Base-by-base conservation (phyloP, 208 protist genomes). In the Leptomonas seymouri region DNA sequence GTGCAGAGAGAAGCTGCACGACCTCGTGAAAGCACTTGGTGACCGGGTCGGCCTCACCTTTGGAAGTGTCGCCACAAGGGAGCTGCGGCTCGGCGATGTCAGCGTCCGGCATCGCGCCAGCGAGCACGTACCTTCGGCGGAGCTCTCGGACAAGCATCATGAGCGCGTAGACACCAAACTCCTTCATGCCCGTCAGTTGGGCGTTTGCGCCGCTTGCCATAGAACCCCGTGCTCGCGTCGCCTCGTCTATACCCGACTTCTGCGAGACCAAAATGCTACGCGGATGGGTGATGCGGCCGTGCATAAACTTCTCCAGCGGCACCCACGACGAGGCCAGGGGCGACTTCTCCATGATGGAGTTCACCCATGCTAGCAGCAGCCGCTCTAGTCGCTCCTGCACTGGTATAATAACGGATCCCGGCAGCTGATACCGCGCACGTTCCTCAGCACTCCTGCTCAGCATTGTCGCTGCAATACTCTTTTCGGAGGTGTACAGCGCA, bases 311-410 rank as follows among this genome's bases (percentile, higher is more conserved):
- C 36, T 77, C 55, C 36, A 72, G 60, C 31, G 55, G 51, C 55
- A 80, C 46, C 78, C 78, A 84, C 23, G 56, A 63, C 36, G 71
- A 61, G 41, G 57, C 67, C 56, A 81, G 72, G 39, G 76, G 77
- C 20, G 68, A 77, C 2, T 67, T 76, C 51, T 74, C 68, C 89
- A 94, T 94, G 30, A 91, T 67, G 42, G 28, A 50, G 77, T 94
- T 94, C 49, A 90, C 83, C 89, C 89, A 94, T 48, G 74, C 67
- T 30, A 94, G 63, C 54, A 94, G 69, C 60, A 94, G 76, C 44
- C 70, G 53, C 64, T 89, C 81, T 31, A 93, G 67, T 44, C 51
- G 68, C 31, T 56, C 50, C 48, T 74, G 72, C 21, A 69, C 59
- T 23, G 53, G 57, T 12, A 61, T 51, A 11, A 80, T 56, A 51